Evolutionary conservation across 306 rosid genomes (phyloP), one percentile per base, ranked within the genome.

Genomic region (Geum urbanum): DNA sequence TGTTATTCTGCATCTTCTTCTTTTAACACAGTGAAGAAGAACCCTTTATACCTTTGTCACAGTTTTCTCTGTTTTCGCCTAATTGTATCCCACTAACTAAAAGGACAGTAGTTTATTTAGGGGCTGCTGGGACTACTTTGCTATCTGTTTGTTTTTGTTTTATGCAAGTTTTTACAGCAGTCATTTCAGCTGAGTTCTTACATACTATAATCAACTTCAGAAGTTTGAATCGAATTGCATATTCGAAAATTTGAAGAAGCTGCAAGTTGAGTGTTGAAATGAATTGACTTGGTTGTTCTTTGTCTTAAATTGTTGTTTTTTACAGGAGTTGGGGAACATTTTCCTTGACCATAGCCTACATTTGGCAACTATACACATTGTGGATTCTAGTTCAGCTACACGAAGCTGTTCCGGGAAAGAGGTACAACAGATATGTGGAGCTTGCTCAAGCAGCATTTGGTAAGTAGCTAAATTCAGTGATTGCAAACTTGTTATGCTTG

Each of bases 401-500:
- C 39, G 99, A 94, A 84, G 99, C 99, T 19, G 97, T 94, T 56
- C 99, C 99, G 1, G 99, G 99, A 49, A 91, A 91, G 89, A 86
- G 99, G 79, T 94, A 94, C 85, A 94, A 91, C 84, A 80, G 99
- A 87, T 94, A 91, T 72, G 96, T 94, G 72, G 99, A 94, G 84
- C 92, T 94, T 41, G 96, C 99, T 13, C 91, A 91, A 76, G 99
- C 99, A n/a, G 99, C 99, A 69, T 94, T 94, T 70, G 99, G 99
- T 94, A 84, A 83, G 86, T 57, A 35, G 6, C 3, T 12, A 5
- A 32, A 59, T 35, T 14, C 45, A 59, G 3, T 32, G 43, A 10
- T 11, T 56, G 20, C 19, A 14, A 35, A 32, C 37, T 32, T 32
- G 37, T 32, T 32, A 32, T 59, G 12, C 12, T 14, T 59, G 20